Base-by-base conservation (phyloP, 306 rosid species). In the Dryas alaskensis region DNA sequence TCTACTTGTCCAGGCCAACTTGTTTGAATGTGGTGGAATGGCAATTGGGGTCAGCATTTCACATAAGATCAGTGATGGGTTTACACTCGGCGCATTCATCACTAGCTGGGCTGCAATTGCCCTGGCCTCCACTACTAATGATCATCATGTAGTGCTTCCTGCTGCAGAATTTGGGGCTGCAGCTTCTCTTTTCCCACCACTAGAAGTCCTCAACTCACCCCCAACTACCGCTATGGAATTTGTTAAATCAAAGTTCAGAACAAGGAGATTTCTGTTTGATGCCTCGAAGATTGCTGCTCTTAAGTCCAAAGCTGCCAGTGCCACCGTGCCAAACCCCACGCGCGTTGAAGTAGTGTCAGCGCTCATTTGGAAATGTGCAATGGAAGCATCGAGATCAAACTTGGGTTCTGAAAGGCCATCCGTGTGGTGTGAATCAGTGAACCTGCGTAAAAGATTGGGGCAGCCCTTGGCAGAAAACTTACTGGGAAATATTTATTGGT, bases 21-120 rank as follows among this genome's bases (percentile, higher is more conserved):
- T 60, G 43, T 78, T 78, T 4, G 62, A 64, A 13, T 70, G 72
- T 9, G 81, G 81, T 68, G 81, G 81, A 8, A n/a, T 51, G 37
- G 76, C 19, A 17, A 25, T 70, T 1, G 72, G 76, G 2, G 4
- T 77, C 37, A 31, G 40, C 65, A 10, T 77, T 42, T 66, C 81
- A 0, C 81, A 77, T 72, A 70, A 77, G 71, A 9, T 62, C 3
- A 50, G 16, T 5, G 81, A 77, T 37, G 48, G 37, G 5, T 17
- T 13, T 1, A 58, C 81, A 0, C 43, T 77, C 8, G 7, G 14
- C 39, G 53, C 48, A 8, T 59, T 77, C 70, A 9, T 77, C 65
- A 77, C 63, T 14, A 10, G 47, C 13, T 77, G 81, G 49, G 19
- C 55, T 70, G 45, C 57, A 12, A 14, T 16, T 12, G 39, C 45